Percentiles rank a stretch among this genome's conserved stretches.
These are phyloP conservation scores for Schizochytrium sp. DNA, from an alignment of 108 stramenopile species.

Conservation along the genomic window DNA sequence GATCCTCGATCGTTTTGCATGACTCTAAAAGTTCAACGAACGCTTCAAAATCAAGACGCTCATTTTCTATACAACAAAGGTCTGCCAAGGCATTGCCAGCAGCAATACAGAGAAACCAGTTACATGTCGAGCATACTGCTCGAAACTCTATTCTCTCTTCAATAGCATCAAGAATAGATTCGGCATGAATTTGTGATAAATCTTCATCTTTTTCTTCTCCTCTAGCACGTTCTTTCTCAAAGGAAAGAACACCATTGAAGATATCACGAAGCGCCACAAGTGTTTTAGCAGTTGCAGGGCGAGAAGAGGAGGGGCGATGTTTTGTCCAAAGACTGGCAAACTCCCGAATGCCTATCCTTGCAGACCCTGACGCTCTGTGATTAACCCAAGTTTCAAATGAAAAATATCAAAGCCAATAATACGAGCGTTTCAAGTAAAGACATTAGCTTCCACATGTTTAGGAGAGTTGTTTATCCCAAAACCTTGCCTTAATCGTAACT, in stretches of 20 bases:
- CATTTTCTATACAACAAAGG: background rate
- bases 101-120: background rate
- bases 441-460: background rate
- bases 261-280: background rate
- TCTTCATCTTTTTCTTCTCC: background rate
- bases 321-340: conserved; percentile 25
- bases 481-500: conserved; percentile 3
- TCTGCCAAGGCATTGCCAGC: background rate
- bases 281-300: background rate
- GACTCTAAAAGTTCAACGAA: conserved; percentile 29
- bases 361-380: background rate
- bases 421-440: too few species aligned
- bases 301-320: background rate
- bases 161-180: conserved; percentile 5
- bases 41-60: background rate
- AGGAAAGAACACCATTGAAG: background rate
- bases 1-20: conserved; percentile 3
- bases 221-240: background rate
- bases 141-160: conserved; percentile 35
- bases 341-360: background rate
- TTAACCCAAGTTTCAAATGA: background rate
- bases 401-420: background rate
- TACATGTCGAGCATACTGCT: background rate
- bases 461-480: background rate
- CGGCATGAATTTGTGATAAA: background rate